Percentiles rank a stretch among this genome's conserved stretches.
phyloP scores from a whole-genome alignment of 371 early-diverging fungal genomes.

The Mucor lusitanicus region DNA sequence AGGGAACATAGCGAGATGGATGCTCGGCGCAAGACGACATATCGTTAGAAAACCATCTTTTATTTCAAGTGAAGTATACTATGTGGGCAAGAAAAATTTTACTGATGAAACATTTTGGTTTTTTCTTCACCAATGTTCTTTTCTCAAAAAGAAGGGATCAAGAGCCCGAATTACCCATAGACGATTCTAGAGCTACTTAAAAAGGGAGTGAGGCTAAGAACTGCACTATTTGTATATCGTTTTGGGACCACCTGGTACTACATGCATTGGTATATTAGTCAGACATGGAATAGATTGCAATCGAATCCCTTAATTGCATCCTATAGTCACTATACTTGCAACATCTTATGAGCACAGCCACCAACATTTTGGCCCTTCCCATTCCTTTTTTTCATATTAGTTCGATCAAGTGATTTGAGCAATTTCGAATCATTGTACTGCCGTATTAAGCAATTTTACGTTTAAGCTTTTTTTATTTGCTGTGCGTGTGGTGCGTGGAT shows the following conservation, averaged over 20 bases:
- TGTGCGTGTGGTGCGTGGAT: background rate
- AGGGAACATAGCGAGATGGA: too few relatives aligned
- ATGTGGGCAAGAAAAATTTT: background rate
- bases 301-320: background rate
- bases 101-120: background rate
- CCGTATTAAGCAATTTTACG: background rate
- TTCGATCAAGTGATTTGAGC: background rate
- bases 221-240: background rate
- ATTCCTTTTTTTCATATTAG: background rate
- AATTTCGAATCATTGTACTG: background rate
- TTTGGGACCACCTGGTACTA: background rate
- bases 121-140: background rate
- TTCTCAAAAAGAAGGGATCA: background rate
- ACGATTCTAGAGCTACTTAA: background rate
- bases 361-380: background rate
- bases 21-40: too few relatives aligned
- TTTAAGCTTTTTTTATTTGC: background rate
- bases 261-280: background rate
- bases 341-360: too few relatives aligned
- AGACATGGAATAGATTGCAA: background rate
- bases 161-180: background rate
- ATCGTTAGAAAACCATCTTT: too few relatives aligned
- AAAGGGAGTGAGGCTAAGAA: background rate
- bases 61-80: too few relatives aligned
- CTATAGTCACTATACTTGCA: too few relatives aligned